Evolutionary conservation across 805 yeast species (phyloP), one percentile per base, ranked within the genome.

Genomic region (Priceomyces fermenticarens): DNA sequence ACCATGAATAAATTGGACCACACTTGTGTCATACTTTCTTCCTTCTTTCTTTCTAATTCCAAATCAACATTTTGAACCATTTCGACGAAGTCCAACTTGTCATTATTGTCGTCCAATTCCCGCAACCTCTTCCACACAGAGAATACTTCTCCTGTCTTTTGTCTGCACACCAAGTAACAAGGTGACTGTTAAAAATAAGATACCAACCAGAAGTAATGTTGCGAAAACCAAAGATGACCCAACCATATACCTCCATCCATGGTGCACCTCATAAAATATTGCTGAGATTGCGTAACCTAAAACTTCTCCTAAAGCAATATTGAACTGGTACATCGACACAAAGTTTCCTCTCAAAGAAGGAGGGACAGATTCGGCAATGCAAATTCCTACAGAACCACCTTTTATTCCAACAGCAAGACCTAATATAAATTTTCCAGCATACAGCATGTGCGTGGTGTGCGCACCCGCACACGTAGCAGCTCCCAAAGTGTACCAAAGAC

Each of bases 361-460:
- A 9, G 84, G 84, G 20, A 76, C 79, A 40, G 77, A 73, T 53
- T 81, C 86, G 16, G 83, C 71, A 39, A 80, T 76, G 53, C 79
- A 81, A 40, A 78, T 73, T 50, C 81, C 81, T 47, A 81, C 81
- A 52, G 78, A 72, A 35, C 82, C 83, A 54, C 83, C 81, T 58
- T 80, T 85, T 34, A 80, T 69, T 45, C 87, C 87, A 40, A 81
- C 75, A 51, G 85, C 86, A 30, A 78, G 58, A 45, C 87, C 87
- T 29, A 81, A 62, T 40, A 80, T 53, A 48, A 80, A 74, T 52
- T 85, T 72, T 23, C 69, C 69, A 20, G 54, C 83, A 77, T 41
- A 80, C 81, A 60, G 71, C 50, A 56, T 42, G 26, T 62, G 58
- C 35, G 66, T 66, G 45, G 54, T 55, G 14, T 52, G 65, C 52